phyloP scores from a whole-genome alignment of 345 rosid genomes.

The Crucihimalaya himalaica region DNA sequence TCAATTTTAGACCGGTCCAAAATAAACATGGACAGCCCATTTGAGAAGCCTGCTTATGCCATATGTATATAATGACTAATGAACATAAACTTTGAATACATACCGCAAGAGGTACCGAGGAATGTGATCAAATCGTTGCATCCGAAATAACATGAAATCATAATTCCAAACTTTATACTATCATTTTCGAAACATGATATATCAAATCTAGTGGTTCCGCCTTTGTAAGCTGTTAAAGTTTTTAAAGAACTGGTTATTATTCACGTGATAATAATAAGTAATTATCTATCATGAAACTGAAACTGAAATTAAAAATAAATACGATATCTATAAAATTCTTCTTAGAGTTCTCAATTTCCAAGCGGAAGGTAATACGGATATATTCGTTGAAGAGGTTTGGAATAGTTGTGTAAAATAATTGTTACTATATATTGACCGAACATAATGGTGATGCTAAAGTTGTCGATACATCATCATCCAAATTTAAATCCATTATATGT shows the following conservation, averaged over 20 bases:
- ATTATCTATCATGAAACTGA: not conserved
- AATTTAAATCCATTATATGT: too few species aligned
- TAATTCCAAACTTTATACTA: not conserved
- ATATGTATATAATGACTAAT: too few species aligned
- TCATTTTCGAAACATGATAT: not conserved
- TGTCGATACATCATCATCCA: too few species aligned
- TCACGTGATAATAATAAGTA: not conserved
- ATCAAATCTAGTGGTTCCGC: not conserved
- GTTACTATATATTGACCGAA: not conserved
- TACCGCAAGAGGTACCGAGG: too few species aligned
- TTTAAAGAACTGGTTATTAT: not conserved
- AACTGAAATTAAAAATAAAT: not conserved
- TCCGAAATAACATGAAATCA: too few species aligned
- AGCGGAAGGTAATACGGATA: not conserved
- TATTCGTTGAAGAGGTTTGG: too few species aligned
- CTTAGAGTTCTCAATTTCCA: not conserved
- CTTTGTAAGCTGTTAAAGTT: not conserved
- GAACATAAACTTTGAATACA: too few species aligned
- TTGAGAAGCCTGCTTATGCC: too few species aligned
- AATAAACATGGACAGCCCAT: too few species aligned
- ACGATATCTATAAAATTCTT: not conserved
- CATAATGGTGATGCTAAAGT: too few species aligned
- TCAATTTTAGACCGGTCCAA: too few species aligned
- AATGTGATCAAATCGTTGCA: too few species aligned
- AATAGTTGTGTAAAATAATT: not conserved